These are phyloP conservation scores for Astragalus glycyphyllos DNA, from an alignment of 306 rosid genomes.

Conservation along the genomic window DNA sequence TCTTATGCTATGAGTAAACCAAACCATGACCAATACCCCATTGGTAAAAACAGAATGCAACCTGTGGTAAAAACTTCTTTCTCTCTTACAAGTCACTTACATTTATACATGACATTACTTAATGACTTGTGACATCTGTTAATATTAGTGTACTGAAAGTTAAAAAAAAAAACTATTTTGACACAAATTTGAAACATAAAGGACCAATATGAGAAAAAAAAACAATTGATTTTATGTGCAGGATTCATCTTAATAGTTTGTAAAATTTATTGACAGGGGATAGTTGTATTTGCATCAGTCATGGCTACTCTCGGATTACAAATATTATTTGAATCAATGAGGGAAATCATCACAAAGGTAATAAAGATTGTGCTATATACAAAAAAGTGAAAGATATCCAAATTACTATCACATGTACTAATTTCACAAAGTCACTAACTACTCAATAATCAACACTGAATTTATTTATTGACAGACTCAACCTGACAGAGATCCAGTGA, in stretches of 20 bases:
- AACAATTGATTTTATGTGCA: too few species aligned
- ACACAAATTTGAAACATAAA: too few species aligned
- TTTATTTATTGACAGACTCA: slow-evolving; percentile 54
- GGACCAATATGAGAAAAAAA: too few species aligned
- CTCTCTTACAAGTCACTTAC: not conserved
- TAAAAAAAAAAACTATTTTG: too few species aligned
- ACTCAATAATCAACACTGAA: not conserved
- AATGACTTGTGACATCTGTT: too few species aligned
- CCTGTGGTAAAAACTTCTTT: slow-evolving; percentile 69
- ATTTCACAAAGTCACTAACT: not conserved
- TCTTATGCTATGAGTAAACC: slow-evolving; percentile 83
- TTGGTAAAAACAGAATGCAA: slow-evolving; percentile 93
- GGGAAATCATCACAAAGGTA: slow-evolving; percentile 73
- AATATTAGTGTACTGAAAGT: too few species aligned
- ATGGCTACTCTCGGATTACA: slow-evolving; percentile 97
- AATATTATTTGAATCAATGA: slow-evolving; percentile 78
- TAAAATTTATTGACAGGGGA: slow-evolving; percentile 62
- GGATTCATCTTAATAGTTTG: not conserved
- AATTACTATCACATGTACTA: not conserved
- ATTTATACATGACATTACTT: too few species aligned
- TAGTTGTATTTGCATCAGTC: slow-evolving; percentile 87
- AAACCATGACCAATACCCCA: slow-evolving; percentile 69
- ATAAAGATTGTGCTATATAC: not conserved
- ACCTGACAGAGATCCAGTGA: slow-evolving; percentile 67
- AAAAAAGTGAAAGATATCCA: not conserved